phyloP scores from a whole-genome alignment of 2,329 filamentous ascomycete genomes.

The Trichoderma cornu-damae region DNA sequence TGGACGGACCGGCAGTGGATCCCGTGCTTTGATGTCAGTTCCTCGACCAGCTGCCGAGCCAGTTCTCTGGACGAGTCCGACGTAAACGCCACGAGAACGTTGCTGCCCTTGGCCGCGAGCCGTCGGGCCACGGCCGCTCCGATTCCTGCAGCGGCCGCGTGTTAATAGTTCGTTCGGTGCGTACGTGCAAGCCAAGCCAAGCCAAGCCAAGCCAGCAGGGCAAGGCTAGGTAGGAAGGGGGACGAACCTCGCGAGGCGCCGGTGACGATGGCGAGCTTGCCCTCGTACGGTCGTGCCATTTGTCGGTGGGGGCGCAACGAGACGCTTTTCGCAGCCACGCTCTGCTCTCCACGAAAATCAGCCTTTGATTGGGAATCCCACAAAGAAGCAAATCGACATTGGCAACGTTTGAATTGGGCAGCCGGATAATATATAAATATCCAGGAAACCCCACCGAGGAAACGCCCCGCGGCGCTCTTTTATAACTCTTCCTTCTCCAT shows the following conservation, averaged over 20 bases:
- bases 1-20: conserved; percentile 29
- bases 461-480: neutral
- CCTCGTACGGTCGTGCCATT: conserved; percentile 27
- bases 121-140: conserved; percentile 54
- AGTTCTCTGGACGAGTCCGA: conserved; percentile 47
- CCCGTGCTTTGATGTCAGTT: conserved; percentile 43
- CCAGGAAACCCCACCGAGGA: neutral
- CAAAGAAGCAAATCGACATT: neutral
- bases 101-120: conserved; percentile 56
- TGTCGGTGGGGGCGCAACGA: no score
- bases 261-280: conserved; percentile 33
- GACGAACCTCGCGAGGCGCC: conserved; percentile 32
- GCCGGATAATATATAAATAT: no score
- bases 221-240: neutral
- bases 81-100: conserved; percentile 56
- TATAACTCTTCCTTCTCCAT: neutral
- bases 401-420: no score
- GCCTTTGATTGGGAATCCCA: neutral
- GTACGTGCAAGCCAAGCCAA: no score
- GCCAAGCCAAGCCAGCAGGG: no score
- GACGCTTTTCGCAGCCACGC: neutral
- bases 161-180: neutral
- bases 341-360: neutral
- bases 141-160: conserved; percentile 34
- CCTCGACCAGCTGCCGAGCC: conserved; percentile 43